Base-by-base conservation (phyloP, 345 rosid species). In the Rhodamnia rubescens region DNA sequence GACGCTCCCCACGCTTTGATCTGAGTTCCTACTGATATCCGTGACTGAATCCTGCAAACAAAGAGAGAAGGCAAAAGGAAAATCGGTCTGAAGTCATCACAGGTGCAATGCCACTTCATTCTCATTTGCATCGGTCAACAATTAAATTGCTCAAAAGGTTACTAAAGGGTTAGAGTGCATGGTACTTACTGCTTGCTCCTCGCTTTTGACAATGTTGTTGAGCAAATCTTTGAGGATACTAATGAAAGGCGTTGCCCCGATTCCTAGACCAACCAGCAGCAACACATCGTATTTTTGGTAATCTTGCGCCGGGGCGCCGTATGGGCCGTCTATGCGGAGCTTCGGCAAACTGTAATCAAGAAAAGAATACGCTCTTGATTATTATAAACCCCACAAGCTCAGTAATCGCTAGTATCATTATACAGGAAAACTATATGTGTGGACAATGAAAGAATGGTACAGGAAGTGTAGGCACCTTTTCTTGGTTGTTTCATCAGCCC, bases 271-370 rank as follows among this genome's bases (percentile, higher is more conserved):
- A 84, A 97, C 98, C 20, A 97, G 95, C 49, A 97, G 87, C 59
- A 97, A 91, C 83, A 97, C 98, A 85, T 97, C 99, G 53, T 97
- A 97, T 83, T 95, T 97, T 29, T 87, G 78, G 83, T 96, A 97
- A 85, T 97, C 99, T 91, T 97, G 98, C 81, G 99, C 99, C 1
- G 99, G 98, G 78, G 99, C 99, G 80, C 99, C 99, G 56, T 97
- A 97, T 5, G 99, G 99, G 32, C 99, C 99, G 85, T 97, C 99
- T 84, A 97, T 97, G 53, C 90, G 85, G 87, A 97, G 99, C 95
- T 94, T 97, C 64, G 99, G 99, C 92, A 96, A 89, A 87, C 99
- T 97, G 93, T 86, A 87, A 86, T 80, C 47, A 32, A 83, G 5
- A 54, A 86, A n/a, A 82, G 84, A 54, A 40, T 21, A 24, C n/a